phyloP scores from a whole-genome alignment of 2,329 filamentous ascomycete genomes.

The Aspergillus fischeri region DNA sequence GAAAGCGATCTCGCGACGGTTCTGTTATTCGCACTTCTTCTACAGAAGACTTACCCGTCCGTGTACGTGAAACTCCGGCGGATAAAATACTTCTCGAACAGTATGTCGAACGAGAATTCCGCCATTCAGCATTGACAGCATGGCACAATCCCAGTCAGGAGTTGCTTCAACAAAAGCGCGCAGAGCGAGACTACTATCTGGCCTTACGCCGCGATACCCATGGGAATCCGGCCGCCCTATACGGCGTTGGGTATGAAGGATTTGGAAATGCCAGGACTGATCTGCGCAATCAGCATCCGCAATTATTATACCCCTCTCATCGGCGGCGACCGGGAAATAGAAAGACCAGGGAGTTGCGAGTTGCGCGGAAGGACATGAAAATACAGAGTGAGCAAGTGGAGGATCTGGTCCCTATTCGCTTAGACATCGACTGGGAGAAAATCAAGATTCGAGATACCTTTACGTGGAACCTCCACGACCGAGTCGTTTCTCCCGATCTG shows the following conservation, averaged over 20 bases:
- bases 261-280: constrained; percentile 87
- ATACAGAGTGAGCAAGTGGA: constrained; percentile 87
- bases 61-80: constrained; percentile 39
- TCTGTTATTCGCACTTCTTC: constrained; percentile 47
- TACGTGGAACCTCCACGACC: constrained; percentile 96
- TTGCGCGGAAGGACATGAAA: constrained; percentile 73
- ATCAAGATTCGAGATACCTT: constrained; percentile 95
- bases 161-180: constrained; percentile 59
- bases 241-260: constrained; percentile 74
- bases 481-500: constrained; percentile 70
- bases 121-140: constrained; percentile 53
- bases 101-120: constrained; percentile 62
- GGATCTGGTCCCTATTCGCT: constrained; percentile 81
- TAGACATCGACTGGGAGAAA: constrained; percentile 95
- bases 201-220: constrained; percentile 57
- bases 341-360: constrained; percentile 67
- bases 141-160: constrained; percentile 53
- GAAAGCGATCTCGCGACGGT: constrained; percentile 59
- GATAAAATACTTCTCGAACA: constrained; percentile 56
- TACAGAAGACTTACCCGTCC: constrained; percentile 26
- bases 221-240: constrained; percentile 55
- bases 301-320: constrained; percentile 74
- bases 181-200: constrained; percentile 68
- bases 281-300: constrained; percentile 57
- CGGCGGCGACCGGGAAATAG: constrained; percentile 73